Base-by-base conservation (phyloP, 2,329 filamentous ascomycete species). In the Parasarocladium wereldwijsianum region DNA sequence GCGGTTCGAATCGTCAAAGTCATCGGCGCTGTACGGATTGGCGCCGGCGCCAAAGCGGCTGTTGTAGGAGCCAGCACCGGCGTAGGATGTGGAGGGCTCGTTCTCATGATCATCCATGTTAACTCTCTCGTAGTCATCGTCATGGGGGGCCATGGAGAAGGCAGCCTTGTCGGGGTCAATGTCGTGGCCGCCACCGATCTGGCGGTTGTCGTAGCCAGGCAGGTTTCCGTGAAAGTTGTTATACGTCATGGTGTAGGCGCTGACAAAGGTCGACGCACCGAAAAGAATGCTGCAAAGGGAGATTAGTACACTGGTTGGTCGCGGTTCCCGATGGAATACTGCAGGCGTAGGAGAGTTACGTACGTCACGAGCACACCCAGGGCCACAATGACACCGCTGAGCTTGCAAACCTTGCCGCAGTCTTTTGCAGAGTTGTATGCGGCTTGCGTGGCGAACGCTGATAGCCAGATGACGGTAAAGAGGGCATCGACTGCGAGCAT, bases 111-210 rank as follows among this genome's bases (percentile, higher is more conserved):
- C 64, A 34, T 68, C 58, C 52, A 60, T 57, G 48, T 72, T 62
- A 36, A 76, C 62, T 10, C 67, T 68, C 29, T 71, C 67, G 43
- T 77, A 77, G 43, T 76, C 72, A 38, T 77, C 72, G 41, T 72
- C 70, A 43, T 73, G 66, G n/a, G 70, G 69, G 10, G 68, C 69
- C 50, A 72, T 74, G 33, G 70, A 75, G 53, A 78, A 78, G 35
- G 72, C 72, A 17, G 72, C 71, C 57, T 76, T 76, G 50, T 78
- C 72, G 1, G 73, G 73, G 46, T 77, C 73, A 40, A 76, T 76
- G 53, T 69, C 66, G 38, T 49, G 51, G 36, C 45, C 45, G 35
- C 47, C 46, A 29, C 58, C 51, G 31, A 59, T 41, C 43, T 55
- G 49, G 43, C 46, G 55, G 39, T 57, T 58, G 42, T 71, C 68